Evolutionary conservation across 805 yeast genomes (phyloP), one percentile per base, ranked within the genome.

Genomic region (Hagleromyces aurorensis): DNA sequence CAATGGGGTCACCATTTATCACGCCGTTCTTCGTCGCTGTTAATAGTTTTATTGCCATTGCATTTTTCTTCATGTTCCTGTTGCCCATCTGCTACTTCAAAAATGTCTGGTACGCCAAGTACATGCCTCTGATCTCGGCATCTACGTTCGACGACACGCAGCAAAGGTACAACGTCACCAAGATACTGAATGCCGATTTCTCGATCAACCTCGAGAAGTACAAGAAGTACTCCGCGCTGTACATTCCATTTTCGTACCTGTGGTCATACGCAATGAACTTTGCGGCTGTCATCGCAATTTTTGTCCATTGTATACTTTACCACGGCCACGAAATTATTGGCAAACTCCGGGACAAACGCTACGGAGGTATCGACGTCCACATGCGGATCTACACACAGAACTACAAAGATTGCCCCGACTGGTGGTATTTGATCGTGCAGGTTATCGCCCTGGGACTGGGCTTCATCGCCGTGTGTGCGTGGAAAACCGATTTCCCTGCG

Each of bases 381-480:
- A 61, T 56, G 46, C 61, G 77, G 44, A 61, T 72, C 43, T 48
- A 48, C 27, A 72, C 71, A 73, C 48, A 43, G 25, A 59, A 54
- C 32, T 78, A 78, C 51, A 66, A 66, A 21, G 85, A 78, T 40
- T 83, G 76, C 13, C 91, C 93, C 1, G 80, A 75, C 40, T 74
- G 78, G 76, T 77, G 85, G 83, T 78, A 69, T 40, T 64, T 33
- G 4, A 29, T 40, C 6, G 22, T 53, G 8, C 57, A 53, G 19
- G 46, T 48, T 7, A 24, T 50, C 7, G 44, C 43, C 29, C 21
- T 52, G 5, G 59, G 46, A 1, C 25, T 56, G 10, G 52, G 57
- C 1, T 55, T 55, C 21, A 52, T 52, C 4, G 44, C 59, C 3
- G 52, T 57, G n/a, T 50, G 59, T 29, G 46, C 43, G 3, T 62